phyloP scores from a whole-genome alignment of 805 yeast genomes.

The Candida maltosa region DNA sequence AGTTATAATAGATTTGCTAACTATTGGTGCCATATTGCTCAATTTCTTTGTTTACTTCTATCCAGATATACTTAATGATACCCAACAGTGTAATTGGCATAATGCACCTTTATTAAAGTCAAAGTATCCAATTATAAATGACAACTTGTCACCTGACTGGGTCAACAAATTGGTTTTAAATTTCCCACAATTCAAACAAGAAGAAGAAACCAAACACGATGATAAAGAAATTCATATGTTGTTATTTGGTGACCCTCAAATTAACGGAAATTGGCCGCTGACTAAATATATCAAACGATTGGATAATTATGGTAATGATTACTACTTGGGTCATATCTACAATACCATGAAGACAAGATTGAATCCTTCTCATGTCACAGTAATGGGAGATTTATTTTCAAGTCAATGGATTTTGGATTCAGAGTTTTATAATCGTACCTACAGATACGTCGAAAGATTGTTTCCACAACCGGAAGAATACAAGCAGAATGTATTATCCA shows the following conservation, averaged over 20 bases:
- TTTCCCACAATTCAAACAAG: constrained; percentile 15
- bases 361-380: constrained; percentile 77
- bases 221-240: constrained; percentile 51
- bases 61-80: constrained; percentile 52
- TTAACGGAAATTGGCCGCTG: constrained; percentile 78
- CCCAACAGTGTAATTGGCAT: constrained; percentile 62
- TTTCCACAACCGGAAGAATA: constrained; percentile 58
- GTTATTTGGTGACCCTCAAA: constrained; percentile 96
- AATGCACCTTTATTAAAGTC: constrained; percentile 9
- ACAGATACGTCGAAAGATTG: constrained; percentile 66
- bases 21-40: constrained; percentile 37
- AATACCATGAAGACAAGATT: constrained; percentile 58
- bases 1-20: constrained; percentile 5
- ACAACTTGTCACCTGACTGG: constrained; percentile 11
- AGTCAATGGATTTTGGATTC: constrained; percentile 92
- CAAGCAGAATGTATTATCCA: constrained; percentile 46
- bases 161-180: constrained; percentile 15
- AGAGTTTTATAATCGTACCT: constrained; percentile 79
- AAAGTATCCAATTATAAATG: constrained; percentile 6
- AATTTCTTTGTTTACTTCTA: constrained; percentile 73
- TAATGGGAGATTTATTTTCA: constrained; percentile 89
- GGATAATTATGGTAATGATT: constrained; percentile 88
- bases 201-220: constrained; percentile 7
- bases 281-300: constrained; percentile 71
- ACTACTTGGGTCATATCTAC: constrained; percentile 82